Percentiles rank a stretch among this genome's conserved stretches.
Evolutionary conservation across 2,329 filamentous ascomycete species (phyloP).

Genomic region (Fusarium nanum): DNA sequence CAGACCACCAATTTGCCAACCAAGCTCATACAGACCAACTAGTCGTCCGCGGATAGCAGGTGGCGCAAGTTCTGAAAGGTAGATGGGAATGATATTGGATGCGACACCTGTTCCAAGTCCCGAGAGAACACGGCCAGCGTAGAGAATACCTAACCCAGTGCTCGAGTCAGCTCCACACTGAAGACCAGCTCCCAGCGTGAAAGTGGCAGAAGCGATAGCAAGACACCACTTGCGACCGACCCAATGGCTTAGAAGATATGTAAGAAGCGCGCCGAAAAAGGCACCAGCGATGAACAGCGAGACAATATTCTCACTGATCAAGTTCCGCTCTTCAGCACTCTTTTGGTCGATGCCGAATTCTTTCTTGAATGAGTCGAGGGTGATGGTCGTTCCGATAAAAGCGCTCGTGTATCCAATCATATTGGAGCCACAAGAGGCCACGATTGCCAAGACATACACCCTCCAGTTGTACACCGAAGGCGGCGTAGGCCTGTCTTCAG

Average conservation of each 20-base stretch:
- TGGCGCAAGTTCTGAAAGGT: constrained; percentile 59
- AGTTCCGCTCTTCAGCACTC: constrained; percentile 55
- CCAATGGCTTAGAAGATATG: constrained; percentile 55
- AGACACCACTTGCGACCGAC: constrained; percentile 51
- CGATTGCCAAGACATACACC: constrained; percentile 49
- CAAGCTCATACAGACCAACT: constrained; percentile 21
- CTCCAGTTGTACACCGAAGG: constrained; percentile 53
- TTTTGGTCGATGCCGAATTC: constrained; percentile 68
- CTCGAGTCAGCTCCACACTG: constrained; percentile 64
- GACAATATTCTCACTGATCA: constrained; percentile 52
- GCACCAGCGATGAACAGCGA: constrained; percentile 76
- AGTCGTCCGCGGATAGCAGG: constrained; percentile 66
- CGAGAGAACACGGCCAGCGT: constrained; percentile 10
- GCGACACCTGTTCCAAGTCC: constrained; percentile 16
- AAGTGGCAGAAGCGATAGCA: constrained; percentile 48
- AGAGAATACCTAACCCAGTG: constrained; percentile 13
- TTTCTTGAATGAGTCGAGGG: constrained; percentile 68
- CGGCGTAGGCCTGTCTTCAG: constrained; percentile 54
- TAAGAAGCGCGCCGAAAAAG: constrained; percentile 74
- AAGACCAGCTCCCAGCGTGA: constrained; percentile 63
- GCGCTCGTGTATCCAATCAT: constrained; percentile 62
- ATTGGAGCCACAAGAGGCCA: constrained; percentile 55
- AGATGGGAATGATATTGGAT: constrained; percentile 56
- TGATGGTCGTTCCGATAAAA: constrained; percentile 75
- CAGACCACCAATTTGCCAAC: constrained; percentile 20